These are phyloP conservation scores for Lachancea nothofagi DNA, from an alignment of 805 yeast genomes.

Conservation along the genomic window DNA sequence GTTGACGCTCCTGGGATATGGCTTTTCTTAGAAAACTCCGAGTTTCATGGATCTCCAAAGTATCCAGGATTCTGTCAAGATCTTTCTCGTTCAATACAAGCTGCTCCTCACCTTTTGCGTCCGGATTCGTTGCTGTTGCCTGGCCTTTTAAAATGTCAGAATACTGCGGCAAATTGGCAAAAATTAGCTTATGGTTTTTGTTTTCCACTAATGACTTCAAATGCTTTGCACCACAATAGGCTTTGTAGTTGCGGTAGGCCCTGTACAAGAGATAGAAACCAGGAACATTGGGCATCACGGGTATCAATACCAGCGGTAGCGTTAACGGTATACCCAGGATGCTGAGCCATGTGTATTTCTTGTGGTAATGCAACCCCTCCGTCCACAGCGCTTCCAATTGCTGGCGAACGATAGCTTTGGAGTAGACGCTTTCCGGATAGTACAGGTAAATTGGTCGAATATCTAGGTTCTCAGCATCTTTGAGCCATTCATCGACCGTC, in stretches of 20 bases:
- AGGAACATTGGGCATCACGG: constrained; percentile 88
- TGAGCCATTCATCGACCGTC: constrained; percentile 17
- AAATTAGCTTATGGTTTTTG: constrained; percentile 36
- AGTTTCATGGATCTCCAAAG: constrained; percentile 42
- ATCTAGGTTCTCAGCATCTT: constrained; percentile 10
- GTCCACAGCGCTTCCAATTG: constrained; percentile 42
- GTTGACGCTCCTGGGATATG: constrained; percentile 43
- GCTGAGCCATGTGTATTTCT: constrained; percentile 48
- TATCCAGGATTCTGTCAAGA: constrained; percentile 41
- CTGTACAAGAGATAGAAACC: constrained; percentile 82
- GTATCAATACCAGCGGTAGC: constrained; percentile 72
- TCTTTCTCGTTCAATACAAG: constrained; percentile 17
- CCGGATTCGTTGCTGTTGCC: not conserved
- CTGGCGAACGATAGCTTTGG: constrained; percentile 25
- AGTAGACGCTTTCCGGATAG: constrained; percentile 41
- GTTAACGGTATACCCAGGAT: constrained; percentile 67
- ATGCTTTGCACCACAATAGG: constrained; percentile 68
- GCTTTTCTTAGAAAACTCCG: constrained; percentile 46
- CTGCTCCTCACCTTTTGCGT: too few relatives aligned
- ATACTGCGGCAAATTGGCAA: constrained; percentile 31
- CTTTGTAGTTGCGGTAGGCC: constrained; percentile 78
- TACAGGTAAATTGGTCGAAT: constrained; percentile 40
- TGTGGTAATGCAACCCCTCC: constrained; percentile 47
- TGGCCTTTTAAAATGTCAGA: constrained; percentile 19
- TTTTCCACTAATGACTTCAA: constrained; percentile 49